Percentiles rank a stretch among this genome's conserved stretches.
Conservation (phyloP, 1,139 yeast species). For the Meyerozyma guilliermondii region DNA sequence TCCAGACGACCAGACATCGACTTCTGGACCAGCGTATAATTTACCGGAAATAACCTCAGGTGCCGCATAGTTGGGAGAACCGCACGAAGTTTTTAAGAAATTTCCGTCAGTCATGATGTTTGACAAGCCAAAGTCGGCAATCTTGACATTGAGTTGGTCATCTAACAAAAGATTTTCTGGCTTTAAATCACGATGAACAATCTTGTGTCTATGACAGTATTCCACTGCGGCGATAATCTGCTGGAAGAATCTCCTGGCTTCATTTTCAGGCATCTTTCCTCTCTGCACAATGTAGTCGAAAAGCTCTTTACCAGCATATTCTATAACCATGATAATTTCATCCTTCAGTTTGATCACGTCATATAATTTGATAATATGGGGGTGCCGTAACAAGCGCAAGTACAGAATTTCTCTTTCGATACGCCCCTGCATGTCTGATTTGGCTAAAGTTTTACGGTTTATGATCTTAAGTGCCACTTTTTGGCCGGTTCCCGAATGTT, state of each 20-base stretch:
- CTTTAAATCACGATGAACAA: conserved; percentile 93
- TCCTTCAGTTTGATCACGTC: conserved; percentile 96
- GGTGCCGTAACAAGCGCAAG: conserved; percentile 83
- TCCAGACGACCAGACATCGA: conserved; percentile 98
- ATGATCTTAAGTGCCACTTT: conserved; percentile 92
- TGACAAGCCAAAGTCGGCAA: conserved; percentile 94
- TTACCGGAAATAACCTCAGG: conserved; percentile 97
- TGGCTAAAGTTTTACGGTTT: conserved; percentile 88
- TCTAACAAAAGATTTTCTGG: conserved; percentile 91
- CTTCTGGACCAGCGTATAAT: conserved; percentile 97
- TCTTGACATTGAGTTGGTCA: conserved; percentile 87
- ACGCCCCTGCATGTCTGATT: conserved; percentile 96
- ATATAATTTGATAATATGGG: conserved; percentile 92
- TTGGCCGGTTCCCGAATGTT: conserved; percentile 89
- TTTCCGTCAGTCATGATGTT: conserved; percentile 98
- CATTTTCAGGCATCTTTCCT: conserved; percentile 92
- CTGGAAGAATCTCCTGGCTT: conserved; percentile 92
- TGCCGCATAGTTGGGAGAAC: conserved; percentile 97
- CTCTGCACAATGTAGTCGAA: conserved; percentile 94
- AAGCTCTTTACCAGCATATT: conserved; percentile 92
- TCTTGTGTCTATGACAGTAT: conserved; percentile 95
- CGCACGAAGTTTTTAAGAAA: conserved; percentile 91
- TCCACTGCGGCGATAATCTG: conserved; percentile 97
- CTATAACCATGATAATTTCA: conserved; percentile 97
- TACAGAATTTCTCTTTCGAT: conserved; percentile 93